Evolutionary conservation across 73 alveolate genomes (phyloP).

Genomic region (Paramecium tetraurelia): DNA sequence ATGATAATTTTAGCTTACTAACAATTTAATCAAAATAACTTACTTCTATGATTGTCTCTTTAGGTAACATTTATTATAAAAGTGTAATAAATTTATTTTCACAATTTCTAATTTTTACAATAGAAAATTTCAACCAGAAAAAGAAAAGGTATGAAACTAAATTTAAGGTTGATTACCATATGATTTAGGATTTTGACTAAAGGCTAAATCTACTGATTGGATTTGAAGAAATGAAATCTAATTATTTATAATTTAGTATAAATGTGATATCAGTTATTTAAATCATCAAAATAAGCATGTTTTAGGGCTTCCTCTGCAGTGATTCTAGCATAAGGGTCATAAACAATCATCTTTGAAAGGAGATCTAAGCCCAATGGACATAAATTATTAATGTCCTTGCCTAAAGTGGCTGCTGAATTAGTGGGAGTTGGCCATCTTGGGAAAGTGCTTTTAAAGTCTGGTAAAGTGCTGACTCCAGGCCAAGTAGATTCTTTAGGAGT

Average conservation of each 20-base stretch:
- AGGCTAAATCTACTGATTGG: background rate
- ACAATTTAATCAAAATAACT: background rate
- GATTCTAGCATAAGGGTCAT: slow-evolving; percentile 78
- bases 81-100: background rate
- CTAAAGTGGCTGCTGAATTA: slow-evolving; percentile 41
- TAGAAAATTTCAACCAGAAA: background rate
- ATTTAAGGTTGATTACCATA: background rate
- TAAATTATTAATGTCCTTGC: slow-evolving; percentile 39
- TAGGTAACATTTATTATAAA: slow-evolving; percentile 20
- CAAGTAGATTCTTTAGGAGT: slow-evolving; percentile 91
- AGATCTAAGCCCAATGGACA: slow-evolving; percentile 60
- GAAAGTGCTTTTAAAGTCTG: slow-evolving; percentile 87
- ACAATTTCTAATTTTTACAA: background rate
- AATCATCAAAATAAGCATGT: slow-evolving; percentile 73
- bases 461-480: slow-evolving; percentile 87
- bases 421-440: slow-evolving; percentile 80
- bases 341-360: slow-evolving; percentile 69
- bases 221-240: background rate
- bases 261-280: background rate
- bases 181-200: background rate
- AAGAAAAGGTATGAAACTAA: background rate
- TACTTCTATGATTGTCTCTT: slow-evolving; percentile 35
- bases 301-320: slow-evolving; percentile 81
- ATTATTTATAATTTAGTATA: background rate
- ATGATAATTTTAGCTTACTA: slow-evolving; percentile 24